phyloP scores from a whole-genome alignment of 2,329 filamentous ascomycete genomes.

The Talaromyces pinophilus region DNA sequence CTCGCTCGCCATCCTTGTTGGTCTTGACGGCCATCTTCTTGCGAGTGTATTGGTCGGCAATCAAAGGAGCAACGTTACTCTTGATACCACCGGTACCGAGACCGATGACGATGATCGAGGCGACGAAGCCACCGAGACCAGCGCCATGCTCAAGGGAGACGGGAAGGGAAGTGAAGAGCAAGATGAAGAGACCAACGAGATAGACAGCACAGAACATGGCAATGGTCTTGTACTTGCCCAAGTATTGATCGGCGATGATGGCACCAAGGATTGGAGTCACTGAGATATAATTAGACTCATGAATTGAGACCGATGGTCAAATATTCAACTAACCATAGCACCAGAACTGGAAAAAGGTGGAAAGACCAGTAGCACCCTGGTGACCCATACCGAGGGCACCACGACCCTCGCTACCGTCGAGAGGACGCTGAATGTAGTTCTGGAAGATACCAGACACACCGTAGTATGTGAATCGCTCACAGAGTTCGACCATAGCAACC shows the following conservation, averaged over 20 bases:
- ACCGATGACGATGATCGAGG: conserved; percentile 63
- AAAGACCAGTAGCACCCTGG: conserved; percentile 51
- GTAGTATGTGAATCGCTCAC: conserved; percentile 62
- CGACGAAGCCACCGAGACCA: conserved; percentile 58
- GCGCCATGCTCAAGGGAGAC: conserved; percentile 51
- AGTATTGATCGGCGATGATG: conserved; percentile 61
- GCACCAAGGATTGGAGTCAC: conserved; percentile 61
- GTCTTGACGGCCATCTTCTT: conserved; percentile 55
- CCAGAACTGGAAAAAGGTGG: conserved; percentile 59
- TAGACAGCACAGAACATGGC: conserved; percentile 32
- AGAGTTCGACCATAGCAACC: conserved; percentile 58
- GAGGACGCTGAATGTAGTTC: conserved; percentile 54
- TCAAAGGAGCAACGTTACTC: conserved; percentile 50
- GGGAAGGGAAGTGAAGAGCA: conserved; percentile 59
- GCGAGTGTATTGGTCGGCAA: conserved; percentile 66
- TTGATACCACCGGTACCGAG: conserved; percentile 58
- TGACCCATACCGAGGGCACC: conserved; percentile 49
- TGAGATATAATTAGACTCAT: conserved; percentile 18
- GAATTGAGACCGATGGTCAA: not conserved
- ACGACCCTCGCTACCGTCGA: conserved; percentile 41
- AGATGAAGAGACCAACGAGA: conserved; percentile 57
- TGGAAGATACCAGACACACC: conserved; percentile 46
- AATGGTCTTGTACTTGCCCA: conserved; percentile 64
- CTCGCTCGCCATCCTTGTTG: conserved; percentile 52
- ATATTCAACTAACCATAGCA: conserved; percentile 45